Evolutionary conservation across 2,329 filamentous ascomycete species (phyloP).

Genomic region (Parastagonospora avenae): DNA sequence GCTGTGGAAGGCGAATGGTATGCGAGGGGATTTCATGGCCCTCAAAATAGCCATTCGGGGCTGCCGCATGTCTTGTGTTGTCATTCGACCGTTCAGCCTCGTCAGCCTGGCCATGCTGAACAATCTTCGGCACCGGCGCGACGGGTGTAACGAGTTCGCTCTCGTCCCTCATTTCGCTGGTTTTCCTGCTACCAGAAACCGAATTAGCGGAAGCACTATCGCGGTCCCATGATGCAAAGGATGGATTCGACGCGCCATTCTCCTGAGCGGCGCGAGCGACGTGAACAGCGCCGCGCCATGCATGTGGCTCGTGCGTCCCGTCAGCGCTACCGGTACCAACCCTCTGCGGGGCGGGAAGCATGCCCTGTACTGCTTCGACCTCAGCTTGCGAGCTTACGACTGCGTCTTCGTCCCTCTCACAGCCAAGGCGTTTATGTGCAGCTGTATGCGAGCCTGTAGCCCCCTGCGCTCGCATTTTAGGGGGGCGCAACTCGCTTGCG

Average conservation of each 20-base stretch:
- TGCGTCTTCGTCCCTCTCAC: neutral
- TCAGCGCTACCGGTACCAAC: constrained; percentile 5
- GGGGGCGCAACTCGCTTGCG: constrained; percentile 15
- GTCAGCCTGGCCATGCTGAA: constrained; percentile 18
- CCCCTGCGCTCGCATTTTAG: constrained; percentile 1
- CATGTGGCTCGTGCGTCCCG: constrained; percentile 16
- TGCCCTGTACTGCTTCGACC: neutral
- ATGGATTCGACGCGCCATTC: constrained; percentile 35
- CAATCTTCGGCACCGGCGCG: constrained; percentile 29
- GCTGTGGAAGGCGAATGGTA: constrained; percentile 14
- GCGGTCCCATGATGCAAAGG: constrained; percentile 39
- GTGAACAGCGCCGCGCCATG: constrained; percentile 24
- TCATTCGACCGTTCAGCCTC: constrained; percentile 20
- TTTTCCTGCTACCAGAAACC: constrained; percentile 29
- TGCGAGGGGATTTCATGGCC: constrained; percentile 10
- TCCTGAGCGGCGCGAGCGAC: constrained; percentile 41
- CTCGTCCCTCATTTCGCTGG: constrained; percentile 33
- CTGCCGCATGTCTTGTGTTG: constrained; percentile 10
- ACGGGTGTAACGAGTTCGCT: constrained; percentile 33
- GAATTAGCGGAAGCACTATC: constrained; percentile 31
- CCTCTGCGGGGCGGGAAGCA: neutral
- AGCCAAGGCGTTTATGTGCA: neutral
- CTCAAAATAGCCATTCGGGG: constrained; percentile 18
- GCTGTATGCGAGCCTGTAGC: neutral
- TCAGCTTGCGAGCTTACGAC: neutral